phyloP scores from a whole-genome alignment of 257 asterid genomes.

The Cruciata laevipes region DNA sequence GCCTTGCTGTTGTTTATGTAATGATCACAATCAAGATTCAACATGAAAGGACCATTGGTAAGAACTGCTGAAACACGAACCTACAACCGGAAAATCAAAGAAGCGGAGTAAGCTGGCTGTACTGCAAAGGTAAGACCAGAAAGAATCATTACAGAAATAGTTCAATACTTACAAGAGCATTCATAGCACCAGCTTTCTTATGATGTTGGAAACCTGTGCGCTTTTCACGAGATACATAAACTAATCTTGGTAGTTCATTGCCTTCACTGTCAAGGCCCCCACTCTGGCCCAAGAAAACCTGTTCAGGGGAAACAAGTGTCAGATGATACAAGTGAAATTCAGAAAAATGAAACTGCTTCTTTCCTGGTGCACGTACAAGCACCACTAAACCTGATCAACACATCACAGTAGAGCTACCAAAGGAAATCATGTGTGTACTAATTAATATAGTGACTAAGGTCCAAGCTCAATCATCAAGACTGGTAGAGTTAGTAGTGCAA shows the following conservation, averaged over 20 bases:
- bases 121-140: constrained; percentile 11
- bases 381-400: background rate
- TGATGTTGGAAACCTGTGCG: constrained; percentile 97
- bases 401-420: background rate
- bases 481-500: background rate
- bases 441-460: background rate
- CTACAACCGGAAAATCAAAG: constrained; percentile 29
- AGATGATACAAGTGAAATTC: background rate
- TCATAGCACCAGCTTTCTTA: constrained; percentile 99
- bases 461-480: background rate
- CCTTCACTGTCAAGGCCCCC: constrained; percentile 98
- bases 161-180: constrained; percentile 69
- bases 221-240: constrained; percentile 98
- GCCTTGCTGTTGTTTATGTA: constrained; percentile 98
- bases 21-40: constrained; percentile 99
- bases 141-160: background rate
- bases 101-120: constrained; percentile 17
- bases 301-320: constrained; percentile 20
- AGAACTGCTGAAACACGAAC: constrained; percentile 98
- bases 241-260: constrained; percentile 85
- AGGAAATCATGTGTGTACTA: background rate
- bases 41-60: constrained; percentile 93
- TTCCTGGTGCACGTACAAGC: background rate
- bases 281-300: constrained; percentile 98
- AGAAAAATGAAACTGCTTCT: background rate